A percentile compares a stretch with the other conserved stretches of the same genome.
These are phyloP conservation scores for Talaromyces sp. DNA, from an alignment of 2,329 filamentous ascomycete species.

Conservation along the genomic window DNA sequence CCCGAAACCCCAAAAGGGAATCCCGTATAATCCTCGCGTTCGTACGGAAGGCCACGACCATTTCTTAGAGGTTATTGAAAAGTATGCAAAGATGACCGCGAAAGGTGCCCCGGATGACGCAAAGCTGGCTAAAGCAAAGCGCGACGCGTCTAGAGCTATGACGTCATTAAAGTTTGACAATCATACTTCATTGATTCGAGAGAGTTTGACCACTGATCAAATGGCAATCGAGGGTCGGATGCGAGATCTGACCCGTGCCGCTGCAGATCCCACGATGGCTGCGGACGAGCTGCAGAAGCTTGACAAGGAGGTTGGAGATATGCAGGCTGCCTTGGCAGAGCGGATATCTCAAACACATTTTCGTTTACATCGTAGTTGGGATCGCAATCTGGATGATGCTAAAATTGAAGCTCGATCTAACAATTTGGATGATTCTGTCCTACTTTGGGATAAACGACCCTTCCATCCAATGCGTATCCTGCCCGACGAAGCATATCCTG, in stretches of 20 bases:
- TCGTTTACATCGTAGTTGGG: slow-evolving; percentile 36
- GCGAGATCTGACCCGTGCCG: slow-evolving; percentile 26
- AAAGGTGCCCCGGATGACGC: not conserved
- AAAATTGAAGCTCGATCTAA: slow-evolving; percentile 40
- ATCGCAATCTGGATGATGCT: slow-evolving; percentile 55
- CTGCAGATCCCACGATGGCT: slow-evolving; percentile 26
- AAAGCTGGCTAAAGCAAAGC: not conserved
- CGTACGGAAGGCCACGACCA: slow-evolving; percentile 15
- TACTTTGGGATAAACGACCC: slow-evolving; percentile 70
- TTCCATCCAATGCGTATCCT: slow-evolving; percentile 68
- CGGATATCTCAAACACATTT: slow-evolving; percentile 25
- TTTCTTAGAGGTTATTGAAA: slow-evolving; percentile 12
- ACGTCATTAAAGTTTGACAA: slow-evolving; percentile 33
- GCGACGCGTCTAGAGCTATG: slow-evolving; percentile 1
- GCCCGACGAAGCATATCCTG: slow-evolving; percentile 68
- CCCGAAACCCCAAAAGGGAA: slow-evolving; percentile 13
- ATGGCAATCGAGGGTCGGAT: slow-evolving; percentile 33
- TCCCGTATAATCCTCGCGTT: slow-evolving; percentile 41
- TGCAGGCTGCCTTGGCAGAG: slow-evolving; percentile 11
- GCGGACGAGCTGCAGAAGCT: slow-evolving; percentile 23
- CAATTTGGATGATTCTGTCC: slow-evolving; percentile 52
- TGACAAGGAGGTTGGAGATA: slow-evolving; percentile 22
- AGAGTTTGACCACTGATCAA: slow-evolving; percentile 18
- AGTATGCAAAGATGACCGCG: slow-evolving; percentile 3
- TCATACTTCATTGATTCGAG: slow-evolving; percentile 14